Base-by-base conservation (phyloP, 805 yeast genomes). In the Lipomyces mesembrius region DNA sequence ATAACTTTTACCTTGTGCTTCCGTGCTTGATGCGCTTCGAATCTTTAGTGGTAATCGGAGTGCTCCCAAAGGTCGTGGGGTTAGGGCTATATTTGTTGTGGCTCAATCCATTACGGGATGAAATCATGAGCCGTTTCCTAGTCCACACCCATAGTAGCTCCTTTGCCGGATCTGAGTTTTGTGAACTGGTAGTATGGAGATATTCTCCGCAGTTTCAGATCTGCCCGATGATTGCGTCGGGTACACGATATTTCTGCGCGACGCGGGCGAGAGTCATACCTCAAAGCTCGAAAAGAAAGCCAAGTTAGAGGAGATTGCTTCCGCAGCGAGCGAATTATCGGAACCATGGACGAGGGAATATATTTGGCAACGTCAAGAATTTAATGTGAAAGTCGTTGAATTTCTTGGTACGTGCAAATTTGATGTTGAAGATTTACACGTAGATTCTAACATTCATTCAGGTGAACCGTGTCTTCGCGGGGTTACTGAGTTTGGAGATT, bases 401-500 rank as follows among this genome's bases (percentile, higher is more conserved):
- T n/a, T 27, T 20, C 17, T 39, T 4, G 65, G 70, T 66, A n/a
- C 9, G 64, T 56, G 12, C 17, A 5, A 20, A 7, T 37, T 9
- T 22, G 46, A 9, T 27, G 12, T 27, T 22, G 8, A 29, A 8
- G 9, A 9, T 14, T 22, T 22, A 3, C 5, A 27, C 49, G 12
- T 51, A 46, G 49, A 14, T 32, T 27, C 39, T 37, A 11, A 37
- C 14, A 11, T 9, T 2, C 11, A 54, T 12, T n/a, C 46, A 61
- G 72, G 69, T 7, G 59, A 68, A 22, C 66, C 69, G 14, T 70
- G 72, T 53, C 55, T 75, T 54, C 62, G 51, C n/a, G 78, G 78
- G 9, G 39, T 59, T 7, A 71, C 75, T 5, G 72, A 72, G 25
- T 74, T 70, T 57, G 78, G 77, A n/a, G 77, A 73, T 39, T 70